These are phyloP conservation scores for Nakazawaea molendinolei DNA, from an alignment of 805 yeast genomes.

Conservation along the genomic window DNA sequence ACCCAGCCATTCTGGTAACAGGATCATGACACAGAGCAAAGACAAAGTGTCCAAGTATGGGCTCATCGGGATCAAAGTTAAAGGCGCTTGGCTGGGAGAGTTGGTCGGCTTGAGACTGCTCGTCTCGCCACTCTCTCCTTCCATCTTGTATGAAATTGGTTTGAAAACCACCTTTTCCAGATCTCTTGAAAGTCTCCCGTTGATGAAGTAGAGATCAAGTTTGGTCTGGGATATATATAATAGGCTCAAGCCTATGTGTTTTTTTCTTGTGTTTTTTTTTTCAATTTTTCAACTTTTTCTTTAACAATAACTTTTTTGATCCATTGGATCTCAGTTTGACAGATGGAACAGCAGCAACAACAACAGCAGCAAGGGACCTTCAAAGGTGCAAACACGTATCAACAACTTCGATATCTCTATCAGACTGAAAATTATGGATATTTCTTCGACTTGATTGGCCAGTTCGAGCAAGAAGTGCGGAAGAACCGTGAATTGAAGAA, in stretches of 20 bases:
- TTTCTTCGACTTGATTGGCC: constrained; percentile 9
- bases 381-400: constrained; percentile 8
- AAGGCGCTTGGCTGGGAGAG: constrained; percentile 16
- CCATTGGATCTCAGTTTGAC: constrained; percentile 1
- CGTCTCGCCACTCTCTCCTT: too few species aligned
- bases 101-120: too few species aligned
- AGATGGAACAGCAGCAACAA: background rate
- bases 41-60: constrained; percentile 27
- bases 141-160: too few species aligned
- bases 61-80: constrained; percentile 21
- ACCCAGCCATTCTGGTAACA: constrained; percentile 20
- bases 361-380: background rate
- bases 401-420: constrained; percentile 10
- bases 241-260: too few species aligned
- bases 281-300: too few species aligned
- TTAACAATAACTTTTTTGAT: too few species aligned
- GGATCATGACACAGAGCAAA: constrained; percentile 22
- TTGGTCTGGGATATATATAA: too few species aligned
- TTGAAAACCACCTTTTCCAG: too few species aligned
- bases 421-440: constrained; percentile 12
- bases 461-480: constrained; percentile 4
- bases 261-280: too few species aligned
- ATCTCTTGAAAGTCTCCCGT: too few species aligned
- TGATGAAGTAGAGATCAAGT: too few species aligned
- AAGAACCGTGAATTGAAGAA: constrained; percentile 9